Evolutionary conservation across 2,329 filamentous ascomycete species (phyloP).

Genomic region (Conoideocrella luteorostrata): DNA sequence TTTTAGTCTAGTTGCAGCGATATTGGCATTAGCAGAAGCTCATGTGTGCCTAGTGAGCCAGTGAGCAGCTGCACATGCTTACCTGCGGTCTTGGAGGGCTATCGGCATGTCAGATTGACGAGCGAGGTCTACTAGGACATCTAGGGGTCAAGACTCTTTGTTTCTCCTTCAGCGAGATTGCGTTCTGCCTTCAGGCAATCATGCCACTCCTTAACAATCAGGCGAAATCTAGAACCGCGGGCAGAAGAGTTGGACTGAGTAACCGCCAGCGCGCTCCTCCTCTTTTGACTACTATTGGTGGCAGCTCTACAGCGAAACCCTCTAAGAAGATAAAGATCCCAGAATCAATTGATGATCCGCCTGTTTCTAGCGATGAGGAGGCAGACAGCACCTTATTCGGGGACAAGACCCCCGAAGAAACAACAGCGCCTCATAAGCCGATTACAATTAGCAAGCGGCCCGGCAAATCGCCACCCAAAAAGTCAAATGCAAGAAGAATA

Average conservation of each 20-base stretch:
- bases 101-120: too few species aligned
- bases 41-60: background rate
- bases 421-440: too few species aligned
- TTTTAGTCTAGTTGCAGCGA: too few species aligned
- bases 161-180: background rate
- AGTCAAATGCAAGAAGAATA: background rate
- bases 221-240: background rate
- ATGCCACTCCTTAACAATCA: constrained; percentile 9
- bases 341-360: constrained; percentile 16
- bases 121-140: too few species aligned
- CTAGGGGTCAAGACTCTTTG: too few species aligned
- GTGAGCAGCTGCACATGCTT: background rate
- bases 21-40: too few species aligned
- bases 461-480: background rate
- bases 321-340: constrained; percentile 10
- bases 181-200: background rate
- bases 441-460: background rate
- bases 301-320: background rate
- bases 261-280: constrained; percentile 6
- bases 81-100: background rate
- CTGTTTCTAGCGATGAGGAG: constrained; percentile 24
- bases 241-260: constrained; percentile 17
- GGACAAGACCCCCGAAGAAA: background rate
- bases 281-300: constrained; percentile 12
- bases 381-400: constrained; percentile 8